Percentiles rank a stretch among this genome's conserved stretches.
These are phyloP conservation scores for Candida boleticola DNA, from an alignment of 805 yeast species.

Conservation along the genomic window DNA sequence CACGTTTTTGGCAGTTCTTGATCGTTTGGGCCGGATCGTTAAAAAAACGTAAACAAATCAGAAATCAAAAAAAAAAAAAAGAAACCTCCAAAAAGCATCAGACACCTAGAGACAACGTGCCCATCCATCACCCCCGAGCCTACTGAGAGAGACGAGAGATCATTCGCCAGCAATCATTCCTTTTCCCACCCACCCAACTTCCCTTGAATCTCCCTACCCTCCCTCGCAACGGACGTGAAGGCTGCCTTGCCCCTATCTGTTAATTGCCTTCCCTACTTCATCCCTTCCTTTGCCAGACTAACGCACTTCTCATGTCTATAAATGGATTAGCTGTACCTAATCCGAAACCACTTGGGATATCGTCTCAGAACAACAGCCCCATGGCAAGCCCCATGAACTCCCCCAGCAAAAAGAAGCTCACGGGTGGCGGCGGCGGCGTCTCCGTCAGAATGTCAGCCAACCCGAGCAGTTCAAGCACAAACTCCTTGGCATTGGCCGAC, in stretches of 20 bases:
- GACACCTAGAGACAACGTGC: too few relatives aligned
- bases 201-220: neutral
- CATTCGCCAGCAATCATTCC: too few relatives aligned
- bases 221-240: neutral
- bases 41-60: neutral
- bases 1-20: neutral
- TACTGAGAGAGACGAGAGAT: too few relatives aligned
- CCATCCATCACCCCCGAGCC: too few relatives aligned
- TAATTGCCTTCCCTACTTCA: neutral
- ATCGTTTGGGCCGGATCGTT: neutral
- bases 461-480: neutral
- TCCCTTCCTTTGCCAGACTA: neutral
- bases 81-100: too few relatives aligned
- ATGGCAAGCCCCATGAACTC: neutral
- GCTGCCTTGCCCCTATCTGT: neutral
- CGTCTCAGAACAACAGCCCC: slow-evolving; percentile 5
- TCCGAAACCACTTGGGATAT: slow-evolving; percentile 9
- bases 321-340: neutral
- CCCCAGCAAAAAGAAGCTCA: slow-evolving; percentile 3
- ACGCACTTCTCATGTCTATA: neutral
- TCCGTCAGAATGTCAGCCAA: neutral
- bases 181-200: too few relatives aligned
- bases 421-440: neutral
- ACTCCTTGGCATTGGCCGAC: neutral
- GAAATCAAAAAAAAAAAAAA: neutral